Evolutionary conservation across 2,329 filamentous ascomycete species (phyloP).

Genomic region (Cercospora beticola): DNA sequence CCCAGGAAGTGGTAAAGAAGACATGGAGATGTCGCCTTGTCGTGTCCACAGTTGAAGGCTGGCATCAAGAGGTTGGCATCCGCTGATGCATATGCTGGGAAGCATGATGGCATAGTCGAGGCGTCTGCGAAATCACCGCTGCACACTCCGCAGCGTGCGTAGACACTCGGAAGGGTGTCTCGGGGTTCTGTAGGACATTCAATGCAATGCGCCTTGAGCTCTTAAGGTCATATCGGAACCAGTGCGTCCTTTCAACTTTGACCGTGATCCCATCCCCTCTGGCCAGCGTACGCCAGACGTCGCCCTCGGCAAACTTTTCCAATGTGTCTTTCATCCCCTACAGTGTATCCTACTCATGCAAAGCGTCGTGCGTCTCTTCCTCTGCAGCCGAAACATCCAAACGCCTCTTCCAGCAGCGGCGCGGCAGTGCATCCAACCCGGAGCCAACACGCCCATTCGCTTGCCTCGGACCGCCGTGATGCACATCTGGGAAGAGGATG

Average conservation of each 20-base stretch:
- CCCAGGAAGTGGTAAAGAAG: too few species aligned
- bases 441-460: neutral
- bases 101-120: too few species aligned
- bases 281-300: neutral
- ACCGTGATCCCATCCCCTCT: neutral
- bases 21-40: too few species aligned
- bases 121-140: too few species aligned
- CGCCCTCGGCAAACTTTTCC: neutral
- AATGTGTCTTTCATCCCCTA: neutral
- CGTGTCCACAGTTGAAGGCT: too few species aligned
- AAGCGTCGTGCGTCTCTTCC: neutral
- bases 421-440: neutral
- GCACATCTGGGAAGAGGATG: slow-evolving; percentile 1
- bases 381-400: neutral
- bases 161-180: too few species aligned
- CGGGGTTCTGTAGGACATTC: neutral
- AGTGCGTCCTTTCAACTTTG: neutral
- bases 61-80: too few species aligned
- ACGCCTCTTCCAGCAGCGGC: neutral
- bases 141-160: too few species aligned
- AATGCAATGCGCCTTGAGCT: neutral
- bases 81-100: too few species aligned
- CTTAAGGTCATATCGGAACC: neutral
- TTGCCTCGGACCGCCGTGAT: neutral
- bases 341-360: neutral